Evolutionary conservation across 192 early-diverging fungal species (phyloP).

Genomic region (Radiomyces spectabilis): DNA sequence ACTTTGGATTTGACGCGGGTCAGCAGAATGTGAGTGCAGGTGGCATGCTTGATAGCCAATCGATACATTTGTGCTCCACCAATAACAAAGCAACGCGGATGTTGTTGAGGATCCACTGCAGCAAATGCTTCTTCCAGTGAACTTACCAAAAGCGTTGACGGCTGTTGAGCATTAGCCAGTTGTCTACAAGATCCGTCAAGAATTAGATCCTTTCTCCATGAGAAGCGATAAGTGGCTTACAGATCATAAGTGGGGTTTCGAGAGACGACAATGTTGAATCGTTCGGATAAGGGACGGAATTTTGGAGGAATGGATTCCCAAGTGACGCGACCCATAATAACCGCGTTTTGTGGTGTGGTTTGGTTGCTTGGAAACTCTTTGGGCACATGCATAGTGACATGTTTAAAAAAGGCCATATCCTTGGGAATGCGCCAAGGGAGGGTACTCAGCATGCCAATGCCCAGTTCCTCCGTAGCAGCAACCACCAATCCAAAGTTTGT

Average conservation of each 20-base stretch:
- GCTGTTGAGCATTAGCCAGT: background rate
- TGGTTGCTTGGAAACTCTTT: background rate
- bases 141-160: conserved; percentile 32
- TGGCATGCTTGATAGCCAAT: conserved; percentile 50
- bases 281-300: conserved; percentile 67
- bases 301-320: conserved; percentile 89
- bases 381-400: conserved; percentile 47
- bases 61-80: conserved; percentile 76
- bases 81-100: conserved; percentile 63
- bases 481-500: conserved; percentile 58
- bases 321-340: conserved; percentile 89
- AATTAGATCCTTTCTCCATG: too few relatives aligned
- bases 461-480: conserved; percentile 65
- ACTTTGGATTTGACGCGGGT: conserved; percentile 58
- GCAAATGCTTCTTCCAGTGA: conserved; percentile 47
- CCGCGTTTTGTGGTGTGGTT: conserved; percentile 58
- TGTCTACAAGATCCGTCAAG: too few relatives aligned
- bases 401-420: conserved; percentile 82
- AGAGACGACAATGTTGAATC: conserved; percentile 86
- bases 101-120: conserved; percentile 32
- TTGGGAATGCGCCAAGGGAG: conserved; percentile 84
- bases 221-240: too few relatives aligned
- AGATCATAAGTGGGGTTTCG: conserved; percentile 43
- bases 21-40: conserved; percentile 55
- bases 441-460: conserved; percentile 64